Percentiles rank a stretch among this genome's conserved stretches.
phyloP scores from a whole-genome alignment of 768 basidiomycete species.

The Boletellus emodensis region DNA sequence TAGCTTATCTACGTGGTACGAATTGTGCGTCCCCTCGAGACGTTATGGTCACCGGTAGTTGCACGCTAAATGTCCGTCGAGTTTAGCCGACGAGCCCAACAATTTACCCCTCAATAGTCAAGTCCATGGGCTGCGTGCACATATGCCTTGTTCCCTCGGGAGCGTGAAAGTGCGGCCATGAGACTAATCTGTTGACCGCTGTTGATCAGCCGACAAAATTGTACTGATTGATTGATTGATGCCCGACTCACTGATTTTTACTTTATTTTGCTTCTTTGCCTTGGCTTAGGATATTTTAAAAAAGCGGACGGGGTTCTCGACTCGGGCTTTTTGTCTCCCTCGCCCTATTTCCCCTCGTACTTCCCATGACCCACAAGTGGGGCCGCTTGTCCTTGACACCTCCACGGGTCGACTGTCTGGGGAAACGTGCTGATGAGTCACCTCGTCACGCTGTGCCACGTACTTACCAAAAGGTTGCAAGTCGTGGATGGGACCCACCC shows the following conservation, averaged over 20 bases:
- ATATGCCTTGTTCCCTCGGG: slow-evolving; percentile 3
- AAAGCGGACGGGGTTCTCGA: no score
- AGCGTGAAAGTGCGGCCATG: slow-evolving; percentile 14
- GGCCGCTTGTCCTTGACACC: background rate
- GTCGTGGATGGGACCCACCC: slow-evolving; percentile 3
- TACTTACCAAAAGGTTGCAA: background rate
- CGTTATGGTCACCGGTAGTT: slow-evolving; percentile 13
- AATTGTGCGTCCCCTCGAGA: slow-evolving; percentile 3
- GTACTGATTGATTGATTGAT: slow-evolving; percentile 12
- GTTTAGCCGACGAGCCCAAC: slow-evolving; percentile 14
- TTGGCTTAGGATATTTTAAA: background rate
- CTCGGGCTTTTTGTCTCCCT: background rate
- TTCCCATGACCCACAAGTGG: background rate
- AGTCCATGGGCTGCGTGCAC: slow-evolving; percentile 2
- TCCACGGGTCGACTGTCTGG: background rate
- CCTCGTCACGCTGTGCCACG: background rate
- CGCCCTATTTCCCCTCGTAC: background rate
- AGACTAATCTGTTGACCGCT: slow-evolving; percentile 9
- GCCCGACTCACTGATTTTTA: background rate
- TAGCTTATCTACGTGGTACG: slow-evolving; percentile 2
- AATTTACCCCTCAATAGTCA: slow-evolving; percentile 31
- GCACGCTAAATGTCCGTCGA: slow-evolving; percentile 9
- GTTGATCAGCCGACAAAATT: slow-evolving; percentile 19
- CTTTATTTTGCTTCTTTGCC: slow-evolving; percentile 1
- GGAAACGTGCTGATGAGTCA: background rate